Conservation (phyloP, 805 yeast genomes). For the Zygosaccharomyces kombuchaensis region DNA sequence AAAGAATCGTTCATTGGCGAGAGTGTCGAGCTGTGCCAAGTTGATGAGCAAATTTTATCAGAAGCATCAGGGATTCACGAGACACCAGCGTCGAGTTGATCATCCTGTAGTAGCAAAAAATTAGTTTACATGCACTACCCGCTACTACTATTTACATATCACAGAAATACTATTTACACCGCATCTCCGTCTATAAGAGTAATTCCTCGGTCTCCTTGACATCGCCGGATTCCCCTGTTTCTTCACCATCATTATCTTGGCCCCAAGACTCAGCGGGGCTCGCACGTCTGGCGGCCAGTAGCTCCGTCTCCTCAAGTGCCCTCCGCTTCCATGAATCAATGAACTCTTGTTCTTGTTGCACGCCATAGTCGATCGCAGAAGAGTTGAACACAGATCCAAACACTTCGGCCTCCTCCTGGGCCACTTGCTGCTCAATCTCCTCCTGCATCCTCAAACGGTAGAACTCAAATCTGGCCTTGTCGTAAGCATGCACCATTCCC, state of each 20-base stretch:
- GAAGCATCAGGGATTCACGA: background rate
- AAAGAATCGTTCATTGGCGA: slow-evolving; percentile 27
- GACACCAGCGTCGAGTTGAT: background rate
- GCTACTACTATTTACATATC: slow-evolving; percentile 13
- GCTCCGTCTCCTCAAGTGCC: slow-evolving; percentile 61
- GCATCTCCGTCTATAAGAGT: slow-evolving; percentile 8
- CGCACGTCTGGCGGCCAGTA: slow-evolving; percentile 45
- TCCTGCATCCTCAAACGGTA: slow-evolving; percentile 80
- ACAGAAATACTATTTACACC: slow-evolving; percentile 8
- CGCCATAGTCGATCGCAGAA: slow-evolving; percentile 61
- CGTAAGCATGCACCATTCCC: slow-evolving; percentile 63
- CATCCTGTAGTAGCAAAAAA: background rate
- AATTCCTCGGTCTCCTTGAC: slow-evolving; percentile 14
- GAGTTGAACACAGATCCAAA: slow-evolving; percentile 70
- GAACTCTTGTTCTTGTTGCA: slow-evolving; percentile 63
- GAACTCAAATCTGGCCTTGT: slow-evolving; percentile 81
- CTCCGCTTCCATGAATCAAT: slow-evolving; percentile 70
- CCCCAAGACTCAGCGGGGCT: slow-evolving; percentile 33
- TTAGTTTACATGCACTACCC: background rate
- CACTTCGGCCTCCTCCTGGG: slow-evolving; percentile 81
- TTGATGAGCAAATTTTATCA: slow-evolving; percentile 11
- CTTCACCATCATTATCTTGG: slow-evolving; percentile 7
- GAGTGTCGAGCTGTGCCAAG: slow-evolving; percentile 20
- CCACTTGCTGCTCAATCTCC: slow-evolving; percentile 66
- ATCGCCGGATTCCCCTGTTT: slow-evolving; percentile 4